phyloP scores from a whole-genome alignment of 805 yeast genomes.

The Saturnispora gosingensis region DNA sequence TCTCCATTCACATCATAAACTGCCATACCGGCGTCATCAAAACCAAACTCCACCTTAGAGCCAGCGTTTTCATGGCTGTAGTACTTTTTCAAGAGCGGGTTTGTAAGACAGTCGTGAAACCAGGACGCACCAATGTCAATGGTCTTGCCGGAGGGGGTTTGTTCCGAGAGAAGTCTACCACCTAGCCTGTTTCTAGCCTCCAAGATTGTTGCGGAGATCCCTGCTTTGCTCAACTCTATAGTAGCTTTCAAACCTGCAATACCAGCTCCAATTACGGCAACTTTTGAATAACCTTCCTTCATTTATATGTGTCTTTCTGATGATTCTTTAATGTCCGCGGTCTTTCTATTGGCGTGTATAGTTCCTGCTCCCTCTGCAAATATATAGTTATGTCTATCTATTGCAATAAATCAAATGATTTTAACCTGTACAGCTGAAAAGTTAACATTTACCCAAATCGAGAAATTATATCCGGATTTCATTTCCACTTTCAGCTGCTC shows the following conservation, averaged over 20 bases:
- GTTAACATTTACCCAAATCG: background rate
- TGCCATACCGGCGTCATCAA: slow-evolving; percentile 24
- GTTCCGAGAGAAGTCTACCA: slow-evolving; percentile 50
- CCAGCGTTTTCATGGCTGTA: slow-evolving; percentile 11
- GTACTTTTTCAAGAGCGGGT: slow-evolving; percentile 47
- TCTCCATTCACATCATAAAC: slow-evolving; percentile 18
- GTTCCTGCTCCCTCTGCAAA: background rate
- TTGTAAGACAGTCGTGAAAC: slow-evolving; percentile 76
- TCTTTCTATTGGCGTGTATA: no score
- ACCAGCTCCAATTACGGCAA: slow-evolving; percentile 47
- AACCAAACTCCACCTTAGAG: slow-evolving; percentile 23
- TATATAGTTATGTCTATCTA: background rate
- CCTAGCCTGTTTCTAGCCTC: slow-evolving; percentile 54
- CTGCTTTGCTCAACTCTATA: slow-evolving; percentile 28
- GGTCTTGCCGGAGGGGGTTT: slow-evolving; percentile 19
- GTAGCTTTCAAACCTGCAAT: slow-evolving; percentile 46
- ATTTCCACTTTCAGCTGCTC: background rate
- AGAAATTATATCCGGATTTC: background rate
- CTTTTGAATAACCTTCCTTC: slow-evolving; percentile 25
- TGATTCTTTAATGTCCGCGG: background rate
- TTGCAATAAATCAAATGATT: background rate
- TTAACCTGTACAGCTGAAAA: background rate
- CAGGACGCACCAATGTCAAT: slow-evolving; percentile 84
- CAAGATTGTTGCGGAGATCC: slow-evolving; percentile 34
- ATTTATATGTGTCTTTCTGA: slow-evolving; percentile 23